Conservation (phyloP, 192 early-diverging fungal genomes). For the Rhizophlyctis rosea region DNA sequence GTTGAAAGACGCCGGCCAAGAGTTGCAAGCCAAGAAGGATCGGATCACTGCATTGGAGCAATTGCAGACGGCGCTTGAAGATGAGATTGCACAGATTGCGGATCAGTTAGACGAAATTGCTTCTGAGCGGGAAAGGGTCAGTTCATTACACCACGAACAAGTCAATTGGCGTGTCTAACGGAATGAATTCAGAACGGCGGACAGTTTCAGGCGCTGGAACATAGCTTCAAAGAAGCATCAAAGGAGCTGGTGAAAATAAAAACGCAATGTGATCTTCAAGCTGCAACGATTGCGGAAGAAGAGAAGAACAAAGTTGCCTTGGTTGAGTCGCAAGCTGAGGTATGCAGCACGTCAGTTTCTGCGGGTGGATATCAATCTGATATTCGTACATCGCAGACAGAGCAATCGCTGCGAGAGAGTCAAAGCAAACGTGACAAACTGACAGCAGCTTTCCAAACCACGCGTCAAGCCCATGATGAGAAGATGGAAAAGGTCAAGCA, state of each 20-base stretch:
- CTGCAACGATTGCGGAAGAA: slow-evolving; percentile 76
- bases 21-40: slow-evolving; percentile 35
- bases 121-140: slow-evolving; percentile 29
- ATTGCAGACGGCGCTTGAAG: slow-evolving; percentile 54
- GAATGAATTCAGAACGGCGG: slow-evolving; percentile 36
- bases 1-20: slow-evolving; percentile 31
- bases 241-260: slow-evolving; percentile 79
- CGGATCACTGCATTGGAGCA: slow-evolving; percentile 38
- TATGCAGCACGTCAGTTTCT: too few species aligned
- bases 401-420: slow-evolving; percentile 22
- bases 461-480: slow-evolving; percentile 50
- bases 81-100: slow-evolving; percentile 64
- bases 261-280: slow-evolving; percentile 82
- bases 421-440: slow-evolving; percentile 22
- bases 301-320: slow-evolving; percentile 36
- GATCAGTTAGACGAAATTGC: slow-evolving; percentile 52
- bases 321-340: slow-evolving; percentile 35
- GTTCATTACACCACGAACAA: too few species aligned
- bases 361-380: too few species aligned
- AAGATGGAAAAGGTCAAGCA: slow-evolving; percentile 58
- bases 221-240: slow-evolving; percentile 65
- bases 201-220: slow-evolving; percentile 71
- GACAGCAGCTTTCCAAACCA: slow-evolving; percentile 45
- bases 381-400: slow-evolving; percentile 11
- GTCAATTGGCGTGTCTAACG: too few species aligned